Evolutionary conservation across 1,139 yeast species (phyloP).

Genomic region (Suhomyces bokatorum): DNA sequence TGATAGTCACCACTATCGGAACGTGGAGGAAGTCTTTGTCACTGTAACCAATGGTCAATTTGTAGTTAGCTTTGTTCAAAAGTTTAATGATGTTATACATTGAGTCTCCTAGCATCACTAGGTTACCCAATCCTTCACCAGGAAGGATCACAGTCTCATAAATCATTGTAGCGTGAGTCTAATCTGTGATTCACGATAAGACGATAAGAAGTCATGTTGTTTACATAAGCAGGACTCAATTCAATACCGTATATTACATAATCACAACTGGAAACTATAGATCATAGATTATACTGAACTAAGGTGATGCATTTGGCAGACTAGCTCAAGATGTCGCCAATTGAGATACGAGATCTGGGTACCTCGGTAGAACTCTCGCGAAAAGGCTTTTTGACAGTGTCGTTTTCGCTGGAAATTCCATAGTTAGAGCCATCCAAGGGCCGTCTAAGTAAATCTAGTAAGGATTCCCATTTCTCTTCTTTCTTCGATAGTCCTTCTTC

Average conservation of each 20-base stretch:
- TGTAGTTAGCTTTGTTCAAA: constrained; percentile 27
- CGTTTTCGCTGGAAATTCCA: constrained; percentile 34
- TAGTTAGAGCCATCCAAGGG: constrained; percentile 38
- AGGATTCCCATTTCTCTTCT: constrained; percentile 16
- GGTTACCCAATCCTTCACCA: constrained; percentile 36
- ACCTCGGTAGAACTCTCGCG: constrained; percentile 11
- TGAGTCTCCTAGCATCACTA: constrained; percentile 29
- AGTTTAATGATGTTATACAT: constrained; percentile 29
- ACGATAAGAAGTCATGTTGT: background rate
- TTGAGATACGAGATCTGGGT: constrained; percentile 23
- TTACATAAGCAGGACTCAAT: background rate
- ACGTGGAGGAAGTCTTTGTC: constrained; percentile 23
- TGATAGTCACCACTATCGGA: constrained; percentile 35
- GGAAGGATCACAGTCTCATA: constrained; percentile 30
- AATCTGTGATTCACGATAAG: background rate
- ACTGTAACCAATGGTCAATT: constrained; percentile 17
- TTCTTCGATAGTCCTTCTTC: no score
- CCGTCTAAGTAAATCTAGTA: constrained; percentile 26
- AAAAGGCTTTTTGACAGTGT: constrained; percentile 23
- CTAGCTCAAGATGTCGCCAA: constrained; percentile 28
- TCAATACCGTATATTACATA: background rate
- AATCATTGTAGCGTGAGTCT: constrained; percentile 17
- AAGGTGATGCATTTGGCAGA: no score
- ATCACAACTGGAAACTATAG: no score
- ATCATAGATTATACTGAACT: no score